Conservation (phyloP, 352 stramenopile species). For the Globisporangium abappressorium region DNA sequence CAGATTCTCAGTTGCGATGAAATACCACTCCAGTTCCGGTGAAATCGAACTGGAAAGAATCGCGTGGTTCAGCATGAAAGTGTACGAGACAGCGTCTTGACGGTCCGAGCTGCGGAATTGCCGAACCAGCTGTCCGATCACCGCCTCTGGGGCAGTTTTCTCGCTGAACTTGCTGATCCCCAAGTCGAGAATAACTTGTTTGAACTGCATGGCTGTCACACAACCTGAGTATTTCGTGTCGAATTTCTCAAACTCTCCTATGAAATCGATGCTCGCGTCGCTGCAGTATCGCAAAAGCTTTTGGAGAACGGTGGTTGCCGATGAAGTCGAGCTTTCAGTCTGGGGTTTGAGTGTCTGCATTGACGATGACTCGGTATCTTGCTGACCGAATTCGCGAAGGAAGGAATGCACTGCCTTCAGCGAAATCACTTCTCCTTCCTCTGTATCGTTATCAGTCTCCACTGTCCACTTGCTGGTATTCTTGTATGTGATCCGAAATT, state of each 20-base stretch:
- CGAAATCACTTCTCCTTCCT: constrained; percentile 18
- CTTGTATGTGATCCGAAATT: constrained; percentile 26
- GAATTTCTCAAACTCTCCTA: constrained; percentile 44
- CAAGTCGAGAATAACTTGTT: constrained; percentile 42
- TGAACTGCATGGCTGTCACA: constrained; percentile 50
- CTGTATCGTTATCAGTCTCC: constrained; percentile 6
- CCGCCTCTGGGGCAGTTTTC: constrained; percentile 25
- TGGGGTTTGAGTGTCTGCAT: background rate
- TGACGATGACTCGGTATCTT: background rate
- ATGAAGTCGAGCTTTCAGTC: background rate
- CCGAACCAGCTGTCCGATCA: constrained; percentile 56
- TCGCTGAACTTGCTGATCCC: constrained; percentile 25
- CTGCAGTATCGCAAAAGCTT: constrained; percentile 36
- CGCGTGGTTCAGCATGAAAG: constrained; percentile 27
- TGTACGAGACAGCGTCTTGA: constrained; percentile 41
- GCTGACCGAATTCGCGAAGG: constrained; percentile 19
- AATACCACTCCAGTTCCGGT: constrained; percentile 23
- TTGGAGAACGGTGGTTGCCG: constrained; percentile 14
- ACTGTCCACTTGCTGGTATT: constrained; percentile 9
- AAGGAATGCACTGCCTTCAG: constrained; percentile 32
- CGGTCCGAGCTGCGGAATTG: constrained; percentile 33
- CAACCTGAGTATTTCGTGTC: constrained; percentile 43
- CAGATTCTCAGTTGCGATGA: constrained; percentile 34
- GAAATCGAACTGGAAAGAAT: background rate
- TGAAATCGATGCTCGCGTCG: constrained; percentile 39